phyloP scores from a whole-genome alignment of 129 eudicot species.

The Erigeron canadensis region DNA sequence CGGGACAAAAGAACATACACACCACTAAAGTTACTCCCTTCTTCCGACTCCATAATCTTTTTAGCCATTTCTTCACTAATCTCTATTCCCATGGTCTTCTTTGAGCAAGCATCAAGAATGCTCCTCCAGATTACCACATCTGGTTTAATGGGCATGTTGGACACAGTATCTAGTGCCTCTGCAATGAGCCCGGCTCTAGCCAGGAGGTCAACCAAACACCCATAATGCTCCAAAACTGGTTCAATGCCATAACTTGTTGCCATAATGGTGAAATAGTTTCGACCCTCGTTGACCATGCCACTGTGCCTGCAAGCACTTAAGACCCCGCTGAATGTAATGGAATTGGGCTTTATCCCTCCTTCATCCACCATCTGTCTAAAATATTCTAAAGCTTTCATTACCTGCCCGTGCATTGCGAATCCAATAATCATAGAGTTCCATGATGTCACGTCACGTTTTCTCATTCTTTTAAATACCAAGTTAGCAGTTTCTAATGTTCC shows the following conservation, averaged over 20 bases:
- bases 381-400: slow-evolving; percentile 47
- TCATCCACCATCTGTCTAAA: slow-evolving; percentile 49
- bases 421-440: slow-evolving; percentile 89
- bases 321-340: slow-evolving; percentile 75
- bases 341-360: slow-evolving; percentile 51
- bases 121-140: slow-evolving; percentile 89
- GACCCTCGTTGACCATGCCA: slow-evolving; percentile 70
- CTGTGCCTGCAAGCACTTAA: slow-evolving; percentile 73
- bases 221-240: slow-evolving; percentile 89
- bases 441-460: slow-evolving; percentile 59
- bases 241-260: slow-evolving; percentile 48
- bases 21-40: slow-evolving; percentile 50
- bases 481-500: slow-evolving; percentile 52
- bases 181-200: slow-evolving; percentile 66
- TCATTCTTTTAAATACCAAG: slow-evolving; percentile 55
- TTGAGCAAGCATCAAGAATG: slow-evolving; percentile 71
- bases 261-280: slow-evolving; percentile 55
- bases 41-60: slow-evolving; percentile 60
- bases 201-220: slow-evolving; percentile 77
- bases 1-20: slow-evolving; percentile 69
- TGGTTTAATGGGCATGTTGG: slow-evolving; percentile 74
- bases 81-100: slow-evolving; percentile 49
- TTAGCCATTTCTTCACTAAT: slow-evolving; percentile 70
- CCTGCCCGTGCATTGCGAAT: slow-evolving; percentile 66
- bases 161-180: slow-evolving; percentile 68